Evolutionary conservation across 495 filamentous ascomycete genomes (phyloP).

Genomic region (Hypoxylon perforatum): DNA sequence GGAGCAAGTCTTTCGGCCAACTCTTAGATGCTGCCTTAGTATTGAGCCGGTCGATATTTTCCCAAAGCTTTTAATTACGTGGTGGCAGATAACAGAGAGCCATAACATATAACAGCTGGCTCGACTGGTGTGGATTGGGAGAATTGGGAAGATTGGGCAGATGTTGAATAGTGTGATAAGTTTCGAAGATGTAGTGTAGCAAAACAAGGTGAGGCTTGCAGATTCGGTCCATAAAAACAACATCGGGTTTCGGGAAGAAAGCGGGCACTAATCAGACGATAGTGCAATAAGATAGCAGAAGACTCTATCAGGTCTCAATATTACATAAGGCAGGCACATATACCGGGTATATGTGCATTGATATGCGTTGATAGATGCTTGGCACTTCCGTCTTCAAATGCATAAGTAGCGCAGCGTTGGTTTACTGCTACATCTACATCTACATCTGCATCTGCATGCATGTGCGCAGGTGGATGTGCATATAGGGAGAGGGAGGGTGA

Average conservation of each 20-base stretch:
- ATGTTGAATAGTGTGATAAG: slow-evolving; percentile 1
- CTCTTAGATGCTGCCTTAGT: slow-evolving; percentile 8
- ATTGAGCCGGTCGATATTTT: slow-evolving; percentile 11
- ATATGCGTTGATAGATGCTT: not conserved
- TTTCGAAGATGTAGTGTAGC: not conserved
- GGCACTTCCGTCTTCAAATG: not conserved
- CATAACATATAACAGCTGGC: slow-evolving; percentile 31
- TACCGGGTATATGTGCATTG: too few species aligned
- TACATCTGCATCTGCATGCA: slow-evolving; percentile 16
- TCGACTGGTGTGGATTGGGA: slow-evolving; percentile 13
- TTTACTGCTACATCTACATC: slow-evolving; percentile 9
- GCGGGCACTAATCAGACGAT: slow-evolving; percentile 34
- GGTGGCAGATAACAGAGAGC: slow-evolving; percentile 30
- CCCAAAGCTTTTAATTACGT: slow-evolving; percentile 33
- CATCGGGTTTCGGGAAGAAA: slow-evolving; percentile 23
- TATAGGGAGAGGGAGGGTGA: not conserved
- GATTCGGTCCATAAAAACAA: slow-evolving; percentile 28
- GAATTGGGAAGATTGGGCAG: slow-evolving; percentile 1
- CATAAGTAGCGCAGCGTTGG: slow-evolving; percentile 9
- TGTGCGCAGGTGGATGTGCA: slow-evolving; percentile 8
- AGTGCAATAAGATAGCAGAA: slow-evolving; percentile 21
- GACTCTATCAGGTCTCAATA: not conserved
- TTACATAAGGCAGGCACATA: not conserved
- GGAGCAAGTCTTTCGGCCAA: slow-evolving; percentile 15
- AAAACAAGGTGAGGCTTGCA: slow-evolving; percentile 40